Conservation (phyloP, 2,329 filamentous ascomycete species). For the Aspergillus sp. region DNA sequence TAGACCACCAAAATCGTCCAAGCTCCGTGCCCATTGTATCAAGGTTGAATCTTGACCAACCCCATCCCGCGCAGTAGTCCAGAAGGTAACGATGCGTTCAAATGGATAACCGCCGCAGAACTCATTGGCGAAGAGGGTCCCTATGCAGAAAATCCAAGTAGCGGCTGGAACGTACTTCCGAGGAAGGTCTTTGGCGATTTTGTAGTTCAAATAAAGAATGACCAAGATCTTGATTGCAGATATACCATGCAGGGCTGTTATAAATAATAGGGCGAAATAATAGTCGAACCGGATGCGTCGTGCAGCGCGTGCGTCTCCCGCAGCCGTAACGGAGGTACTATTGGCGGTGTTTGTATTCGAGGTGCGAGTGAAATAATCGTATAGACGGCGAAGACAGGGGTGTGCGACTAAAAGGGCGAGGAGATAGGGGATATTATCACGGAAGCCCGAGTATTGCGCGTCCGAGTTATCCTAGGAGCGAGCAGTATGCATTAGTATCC, state of each 20-base stretch:
- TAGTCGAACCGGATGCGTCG: constrained; percentile 81
- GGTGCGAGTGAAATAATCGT: constrained; percentile 58
- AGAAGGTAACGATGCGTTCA: constrained; percentile 59
- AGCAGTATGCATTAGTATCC: constrained; percentile 10
- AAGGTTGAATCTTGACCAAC: constrained; percentile 45
- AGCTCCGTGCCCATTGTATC: constrained; percentile 64
- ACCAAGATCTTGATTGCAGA: constrained; percentile 78
- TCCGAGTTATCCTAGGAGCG: constrained; percentile 77
- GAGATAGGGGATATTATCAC: constrained; percentile 82
- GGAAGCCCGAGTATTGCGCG: constrained; percentile 80
- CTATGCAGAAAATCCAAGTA: constrained; percentile 90
- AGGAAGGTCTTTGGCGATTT: constrained; percentile 71
- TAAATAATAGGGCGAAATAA: constrained; percentile 75
- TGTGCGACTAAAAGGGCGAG: constrained; percentile 72
- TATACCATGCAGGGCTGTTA: constrained; percentile 78
- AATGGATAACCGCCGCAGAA: constrained; percentile 75
- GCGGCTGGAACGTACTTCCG: constrained; percentile 67
- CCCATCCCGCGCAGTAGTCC: constrained; percentile 32
- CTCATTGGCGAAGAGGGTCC: constrained; percentile 86
- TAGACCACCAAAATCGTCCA: constrained; percentile 81
- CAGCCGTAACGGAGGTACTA: constrained; percentile 23
- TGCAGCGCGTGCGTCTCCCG: constrained; percentile 59
- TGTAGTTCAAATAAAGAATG: constrained; percentile 81
- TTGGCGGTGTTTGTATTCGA: constrained; percentile 27
- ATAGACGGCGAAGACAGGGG: constrained; percentile 72